Conservation (phyloP, 495 filamentous ascomycete species). For the Penicillium atrosanguineum region DNA sequence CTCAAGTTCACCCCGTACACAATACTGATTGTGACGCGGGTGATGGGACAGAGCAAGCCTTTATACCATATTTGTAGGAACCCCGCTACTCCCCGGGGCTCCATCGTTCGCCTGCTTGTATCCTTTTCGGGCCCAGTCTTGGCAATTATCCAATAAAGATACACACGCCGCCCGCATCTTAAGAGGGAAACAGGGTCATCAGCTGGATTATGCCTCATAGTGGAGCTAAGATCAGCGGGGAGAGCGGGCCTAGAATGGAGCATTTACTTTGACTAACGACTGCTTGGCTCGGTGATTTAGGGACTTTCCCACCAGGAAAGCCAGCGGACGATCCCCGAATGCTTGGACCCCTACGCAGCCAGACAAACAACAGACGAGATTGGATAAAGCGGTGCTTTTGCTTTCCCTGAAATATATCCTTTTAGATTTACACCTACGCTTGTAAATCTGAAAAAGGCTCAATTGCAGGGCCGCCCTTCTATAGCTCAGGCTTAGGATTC, state of each 20-base stretch:
- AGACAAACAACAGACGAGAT: not conserved
- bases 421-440: not conserved
- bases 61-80: constrained; percentile 5
- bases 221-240: constrained; percentile 19
- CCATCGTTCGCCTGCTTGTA: not conserved
- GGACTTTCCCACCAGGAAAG: constrained; percentile 4
- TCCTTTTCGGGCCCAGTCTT: not conserved
- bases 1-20: constrained; percentile 4
- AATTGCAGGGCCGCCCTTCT: no score
- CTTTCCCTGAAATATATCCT: not conserved
- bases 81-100: not conserved
- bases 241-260: constrained; percentile 12
- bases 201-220: not conserved
- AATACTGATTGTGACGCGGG: not conserved
- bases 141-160: not conserved
- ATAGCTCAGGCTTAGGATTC: no score
- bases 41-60: not conserved
- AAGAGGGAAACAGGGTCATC: not conserved
- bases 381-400: not conserved
- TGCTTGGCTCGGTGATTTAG: not conserved
- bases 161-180: not conserved
- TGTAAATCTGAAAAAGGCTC: not conserved
- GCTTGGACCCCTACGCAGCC: not conserved
- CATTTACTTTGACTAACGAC: constrained; percentile 1
- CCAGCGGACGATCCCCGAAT: not conserved